Percentiles rank a stretch among this genome's conserved stretches.
Evolutionary conservation across 2,329 filamentous ascomycete genomes (phyloP).

Genomic region (Aspergillus quadricinctus): DNA sequence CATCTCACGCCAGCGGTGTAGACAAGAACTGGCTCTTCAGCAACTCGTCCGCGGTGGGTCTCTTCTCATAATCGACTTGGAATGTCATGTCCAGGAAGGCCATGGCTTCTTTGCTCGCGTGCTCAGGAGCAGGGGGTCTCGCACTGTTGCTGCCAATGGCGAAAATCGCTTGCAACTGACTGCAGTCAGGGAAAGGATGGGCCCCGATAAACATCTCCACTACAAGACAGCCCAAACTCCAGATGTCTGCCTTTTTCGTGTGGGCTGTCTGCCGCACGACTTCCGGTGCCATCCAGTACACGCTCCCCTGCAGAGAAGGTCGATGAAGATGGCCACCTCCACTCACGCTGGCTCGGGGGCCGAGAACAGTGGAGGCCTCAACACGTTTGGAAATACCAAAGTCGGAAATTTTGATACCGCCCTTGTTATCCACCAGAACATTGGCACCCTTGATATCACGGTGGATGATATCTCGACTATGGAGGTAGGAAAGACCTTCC

Average conservation of each 20-base stretch:
- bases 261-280: conserved; percentile 97
- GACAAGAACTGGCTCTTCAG: conserved; percentile 78
- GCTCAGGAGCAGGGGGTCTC: conserved; percentile 81
- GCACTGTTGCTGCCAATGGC: conserved; percentile 90
- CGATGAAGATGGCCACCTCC: conserved; percentile 45
- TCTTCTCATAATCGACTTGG: conserved; percentile 88
- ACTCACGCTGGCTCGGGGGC: conserved; percentile 36
- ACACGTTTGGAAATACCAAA: conserved; percentile 99
- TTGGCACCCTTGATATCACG: conserved; percentile 99
- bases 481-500: conserved; percentile 85
- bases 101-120: conserved; percentile 77
- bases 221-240: conserved; percentile 92
- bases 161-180: conserved; percentile 96
- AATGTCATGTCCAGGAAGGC: conserved; percentile 85
- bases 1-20: conserved; percentile 55
- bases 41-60: conserved; percentile 87
- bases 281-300: conserved; percentile 99
- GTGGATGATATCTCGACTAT: conserved; percentile 93
- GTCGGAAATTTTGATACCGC: conserved; percentile 97
- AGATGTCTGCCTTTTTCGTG: conserved; percentile 97
- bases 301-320: conserved; percentile 85
- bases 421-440: conserved; percentile 97
- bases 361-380: conserved; percentile 79
- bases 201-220: conserved; percentile 99
- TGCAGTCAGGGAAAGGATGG: conserved; percentile 95